Percentiles rank a stretch among this genome's conserved stretches.
These are phyloP conservation scores for Kalaharituber pfeilii DNA, from an alignment of 2,329 filamentous ascomycete species.

Conservation along the genomic window DNA sequence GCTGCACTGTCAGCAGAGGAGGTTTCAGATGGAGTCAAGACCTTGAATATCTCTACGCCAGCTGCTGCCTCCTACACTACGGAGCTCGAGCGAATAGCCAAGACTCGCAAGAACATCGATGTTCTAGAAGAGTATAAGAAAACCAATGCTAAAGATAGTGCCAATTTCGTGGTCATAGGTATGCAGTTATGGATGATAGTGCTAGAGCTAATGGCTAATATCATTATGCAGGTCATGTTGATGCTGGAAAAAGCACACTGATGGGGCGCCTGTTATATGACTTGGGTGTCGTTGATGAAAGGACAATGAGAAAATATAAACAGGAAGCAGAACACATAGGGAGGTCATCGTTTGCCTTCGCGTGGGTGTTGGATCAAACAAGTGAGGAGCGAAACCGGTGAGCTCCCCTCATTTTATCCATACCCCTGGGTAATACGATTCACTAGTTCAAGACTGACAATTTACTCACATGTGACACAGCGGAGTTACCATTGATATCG, in stretches of 20 bases:
- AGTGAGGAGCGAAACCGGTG: constrained; percentile 57
- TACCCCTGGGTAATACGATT: neutral
- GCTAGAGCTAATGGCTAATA: constrained; percentile 14
- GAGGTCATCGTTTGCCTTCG: constrained; percentile 87
- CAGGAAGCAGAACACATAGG: constrained; percentile 81
- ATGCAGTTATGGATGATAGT: too few relatives aligned
- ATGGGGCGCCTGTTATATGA: constrained; percentile 92
- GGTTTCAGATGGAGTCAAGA: constrained; percentile 28
- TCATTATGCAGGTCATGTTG: constrained; percentile 57
- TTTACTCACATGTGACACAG: constrained; percentile 26
- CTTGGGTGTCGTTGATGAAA: constrained; percentile 68
- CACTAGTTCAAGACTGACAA: neutral
- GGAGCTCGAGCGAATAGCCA: constrained; percentile 32
- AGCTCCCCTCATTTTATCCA: too few relatives aligned
- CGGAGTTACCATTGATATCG: constrained; percentile 92
- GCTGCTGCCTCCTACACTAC: constrained; percentile 12
- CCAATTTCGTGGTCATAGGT: constrained; percentile 89
- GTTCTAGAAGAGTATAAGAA: constrained; percentile 67
- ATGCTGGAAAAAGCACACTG: constrained; percentile 91
- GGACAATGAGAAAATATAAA: constrained; percentile 72
- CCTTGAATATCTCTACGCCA: constrained; percentile 10
- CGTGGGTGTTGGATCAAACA: constrained; percentile 90
- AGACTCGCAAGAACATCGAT: constrained; percentile 56
- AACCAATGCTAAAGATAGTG: constrained; percentile 56
- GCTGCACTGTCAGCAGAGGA: constrained; percentile 23